Evolutionary conservation across 192 early-diverging fungal genomes (phyloP), one percentile per base, ranked within the genome.

Genomic region (Linderina pennispora): DNA sequence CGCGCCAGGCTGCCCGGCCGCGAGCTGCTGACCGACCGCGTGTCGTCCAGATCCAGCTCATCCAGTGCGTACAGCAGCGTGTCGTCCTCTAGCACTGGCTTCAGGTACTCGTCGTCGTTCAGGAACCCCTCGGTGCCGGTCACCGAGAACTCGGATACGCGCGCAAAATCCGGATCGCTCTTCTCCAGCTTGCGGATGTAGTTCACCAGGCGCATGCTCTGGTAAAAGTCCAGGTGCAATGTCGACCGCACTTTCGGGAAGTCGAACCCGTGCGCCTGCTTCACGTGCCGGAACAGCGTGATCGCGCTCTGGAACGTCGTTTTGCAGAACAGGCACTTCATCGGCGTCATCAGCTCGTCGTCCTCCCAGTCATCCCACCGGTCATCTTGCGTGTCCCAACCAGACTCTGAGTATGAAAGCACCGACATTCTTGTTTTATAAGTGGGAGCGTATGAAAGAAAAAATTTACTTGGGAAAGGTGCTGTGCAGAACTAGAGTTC

Each of bases 191-290:
- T 53, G 42, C 74, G 62, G 22, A 76, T 71, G 44, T 76, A 76
- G 62, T 76, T 76, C 26, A 76, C 58, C 6, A 60, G 46, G 15
- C 74, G 62, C 62, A 76, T 70, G 47, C 84, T 83, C 34, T 83
- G 83, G 75, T 97, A 97, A 58, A 94, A 94, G 48, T 93, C 89
- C 13, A 97, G 77, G 15, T 62, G 24, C 14, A 61, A 49, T 4
- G 23, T 34, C 1, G 52, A 43, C 4, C 78, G 67, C 2, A 67
- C 61, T 20, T 55, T 53, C 4, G 76, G 39, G 61, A 89, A 87
- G 52, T 89, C 82, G 65, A 89, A 89, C 4, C 69, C 75, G 36
- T 89, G 87, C 1, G 31, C 22, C 8, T 45, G 17, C 13, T 62
- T 76, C 28, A 68, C 80, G 52, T 89, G 87, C n/a, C 39, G 18